phyloP scores from a whole-genome alignment of 1,139 yeast genomes.

The Fermentozyma sake region DNA sequence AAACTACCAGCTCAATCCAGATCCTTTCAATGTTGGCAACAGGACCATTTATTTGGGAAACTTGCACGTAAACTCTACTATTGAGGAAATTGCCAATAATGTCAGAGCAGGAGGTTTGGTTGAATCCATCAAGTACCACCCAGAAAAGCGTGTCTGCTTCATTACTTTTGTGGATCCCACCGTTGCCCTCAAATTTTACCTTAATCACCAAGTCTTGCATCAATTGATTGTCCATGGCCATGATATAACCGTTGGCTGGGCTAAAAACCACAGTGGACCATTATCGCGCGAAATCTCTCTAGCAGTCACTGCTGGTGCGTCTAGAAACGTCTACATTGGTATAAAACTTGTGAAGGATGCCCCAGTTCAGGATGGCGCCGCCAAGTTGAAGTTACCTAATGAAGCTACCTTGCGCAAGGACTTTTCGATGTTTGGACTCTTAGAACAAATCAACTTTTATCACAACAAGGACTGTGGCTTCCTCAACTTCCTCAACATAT shows the following conservation, averaged over 20 bases:
- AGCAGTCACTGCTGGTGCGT: constrained; percentile 48
- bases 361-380: not conserved
- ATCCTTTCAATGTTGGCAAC: constrained; percentile 26
- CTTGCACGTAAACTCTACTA: constrained; percentile 40
- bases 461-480: constrained; percentile 46
- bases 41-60: constrained; percentile 44
- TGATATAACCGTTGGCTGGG: constrained; percentile 46
- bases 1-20: constrained; percentile 8
- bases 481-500: constrained; percentile 38
- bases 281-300: constrained; percentile 33
- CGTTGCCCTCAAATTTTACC: constrained; percentile 38
- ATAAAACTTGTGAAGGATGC: constrained; percentile 14
- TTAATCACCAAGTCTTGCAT: constrained; percentile 43
- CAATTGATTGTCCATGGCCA: constrained; percentile 44
- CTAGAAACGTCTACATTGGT: constrained; percentile 46
- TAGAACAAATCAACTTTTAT: constrained; percentile 45
- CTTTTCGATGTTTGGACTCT: constrained; percentile 36
- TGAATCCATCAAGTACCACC: constrained; percentile 34
- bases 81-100: constrained; percentile 48
- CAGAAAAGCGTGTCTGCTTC: constrained; percentile 39
- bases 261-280: constrained; percentile 42
- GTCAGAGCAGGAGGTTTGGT: constrained; percentile 48
- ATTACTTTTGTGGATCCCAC: constrained; percentile 43
- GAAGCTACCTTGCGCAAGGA: constrained; percentile 29
- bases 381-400: constrained; percentile 20